Conservation (phyloP, 1,284 basidiomycete species). For the Leccinum pachyderme region DNA sequence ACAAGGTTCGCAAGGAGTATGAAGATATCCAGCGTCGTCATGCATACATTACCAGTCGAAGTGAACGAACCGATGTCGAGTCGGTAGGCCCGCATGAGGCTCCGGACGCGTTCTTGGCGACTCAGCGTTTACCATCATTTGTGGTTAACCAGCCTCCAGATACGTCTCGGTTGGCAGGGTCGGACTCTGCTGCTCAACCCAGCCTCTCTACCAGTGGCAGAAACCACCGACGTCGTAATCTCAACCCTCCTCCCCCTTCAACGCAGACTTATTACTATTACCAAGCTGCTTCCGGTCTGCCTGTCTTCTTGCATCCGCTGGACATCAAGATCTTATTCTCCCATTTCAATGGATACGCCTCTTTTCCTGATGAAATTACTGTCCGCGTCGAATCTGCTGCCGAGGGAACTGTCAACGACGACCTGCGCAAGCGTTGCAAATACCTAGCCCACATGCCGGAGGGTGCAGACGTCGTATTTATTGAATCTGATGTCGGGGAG, state of each 20-base stretch:
- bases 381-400: constrained; percentile 78
- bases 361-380: constrained; percentile 82
- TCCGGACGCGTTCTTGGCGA: constrained; percentile 56
- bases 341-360: constrained; percentile 79
- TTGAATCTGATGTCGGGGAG: constrained; percentile 81
- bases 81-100: constrained; percentile 30
- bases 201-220: constrained; percentile 30
- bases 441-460: constrained; percentile 93
- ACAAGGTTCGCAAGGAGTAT: constrained; percentile 59
- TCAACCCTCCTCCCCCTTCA: constrained; percentile 80
- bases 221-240: constrained; percentile 59
- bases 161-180: constrained; percentile 23
- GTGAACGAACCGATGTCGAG: constrained; percentile 36
- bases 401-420: constrained; percentile 83
- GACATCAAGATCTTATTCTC: constrained; percentile 92
- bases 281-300: constrained; percentile 89
- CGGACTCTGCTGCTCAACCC: constrained; percentile 17
- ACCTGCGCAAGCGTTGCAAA: constrained; percentile 91
- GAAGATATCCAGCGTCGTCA: constrained; percentile 51
- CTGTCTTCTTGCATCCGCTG: constrained; percentile 92
- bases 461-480: constrained; percentile 90
- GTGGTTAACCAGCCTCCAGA: constrained; percentile 6
- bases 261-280: constrained; percentile 92
- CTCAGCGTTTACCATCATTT: constrained; percentile 21
- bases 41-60: constrained; percentile 39